Evolutionary conservation across 2,329 filamentous ascomycete genomes (phyloP), one percentile per base, ranked within the genome.

Genomic region (Chaetomiaceae sp.): DNA sequence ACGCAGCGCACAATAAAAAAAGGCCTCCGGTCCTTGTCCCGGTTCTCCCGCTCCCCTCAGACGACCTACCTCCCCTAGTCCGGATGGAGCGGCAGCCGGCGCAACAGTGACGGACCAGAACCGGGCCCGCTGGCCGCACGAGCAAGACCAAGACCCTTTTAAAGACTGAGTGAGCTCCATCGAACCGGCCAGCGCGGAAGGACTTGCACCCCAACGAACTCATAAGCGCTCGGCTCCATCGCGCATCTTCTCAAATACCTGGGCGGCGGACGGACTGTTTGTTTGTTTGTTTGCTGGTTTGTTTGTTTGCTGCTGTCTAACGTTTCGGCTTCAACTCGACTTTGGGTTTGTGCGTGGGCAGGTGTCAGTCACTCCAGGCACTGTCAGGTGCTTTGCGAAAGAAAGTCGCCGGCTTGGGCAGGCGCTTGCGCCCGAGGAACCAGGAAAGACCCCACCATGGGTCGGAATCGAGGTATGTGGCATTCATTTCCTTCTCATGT

Each of bases 391-490:
- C 34, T 30, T 34, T 47, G 39, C 42, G 35, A 45, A 49, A n/a
- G n/a, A n/a, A n/a, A n/a, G n/a, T n/a, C n/a, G n/a, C n/a, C n/a
- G n/a, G n/a, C n/a, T n/a, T n/a, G n/a, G n/a, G n/a, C n/a, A n/a
- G n/a, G n/a, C n/a, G n/a, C n/a, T n/a, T n/a, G n/a, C n/a, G n/a
- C n/a, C n/a, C n/a, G 22, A 24, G 22, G 22, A 24, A 18, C n/a
- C 22, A 33, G 34, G 22, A 51, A 19, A 40, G 47, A 47, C 46
- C 49, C 47, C 55, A 73, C 67, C 54, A 76, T 76, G 73, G 73
- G 64, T 60, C 72, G 73, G 58, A 76, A 72, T 73, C 69, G 74
- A 65, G 74, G 74, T 76, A 66, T 62, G 73, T 75, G 48, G 37
- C 42, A 43, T 9, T 48, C n/a, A n/a, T n/a, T n/a, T n/a, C n/a